These are phyloP conservation scores for Berkeleyomyces rouxiae DNA, from an alignment of 2,329 filamentous ascomycete genomes.

Conservation along the genomic window DNA sequence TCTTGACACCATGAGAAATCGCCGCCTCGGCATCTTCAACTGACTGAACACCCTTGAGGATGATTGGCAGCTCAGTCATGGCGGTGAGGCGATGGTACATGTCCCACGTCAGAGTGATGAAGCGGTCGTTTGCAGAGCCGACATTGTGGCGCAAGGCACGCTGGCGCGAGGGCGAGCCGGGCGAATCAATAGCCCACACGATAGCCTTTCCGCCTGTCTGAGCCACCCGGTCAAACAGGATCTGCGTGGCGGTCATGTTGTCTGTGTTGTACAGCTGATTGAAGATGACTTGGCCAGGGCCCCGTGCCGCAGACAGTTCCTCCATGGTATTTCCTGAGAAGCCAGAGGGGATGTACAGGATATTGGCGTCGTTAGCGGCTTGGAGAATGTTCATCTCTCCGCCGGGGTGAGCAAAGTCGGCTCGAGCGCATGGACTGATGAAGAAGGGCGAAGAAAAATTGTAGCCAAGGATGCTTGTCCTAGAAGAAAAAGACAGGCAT, in stretches of 20 bases:
- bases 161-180: slow-evolving; percentile 18
- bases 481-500: slow-evolving; percentile 14
- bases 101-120: slow-evolving; percentile 14
- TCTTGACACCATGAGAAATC: slow-evolving; percentile 23
- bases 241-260: slow-evolving; percentile 22
- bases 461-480: slow-evolving; percentile 29
- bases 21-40: slow-evolving; percentile 26
- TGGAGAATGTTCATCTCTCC: slow-evolving; percentile 32
- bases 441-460: slow-evolving; percentile 33
- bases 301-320: slow-evolving; percentile 20
- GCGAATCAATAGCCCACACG: slow-evolving; percentile 23
- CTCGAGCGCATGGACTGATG: slow-evolving; percentile 30
- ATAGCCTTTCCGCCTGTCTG: slow-evolving; percentile 23
- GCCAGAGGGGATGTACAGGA: slow-evolving; percentile 27
- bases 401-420: slow-evolving; percentile 26
- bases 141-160: slow-evolving; percentile 25
- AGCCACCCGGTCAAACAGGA: slow-evolving; percentile 21
- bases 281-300: slow-evolving; percentile 16
- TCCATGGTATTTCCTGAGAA: slow-evolving; percentile 23
- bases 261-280: slow-evolving; percentile 20
- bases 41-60: slow-evolving; percentile 27
- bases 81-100: slow-evolving; percentile 10
- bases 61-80: slow-evolving; percentile 19
- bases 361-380: slow-evolving; percentile 27
- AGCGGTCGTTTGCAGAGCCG: slow-evolving; percentile 20